Conservation (phyloP, 1,139 yeast genomes). For the Scheffersomyces lignicola region DNA sequence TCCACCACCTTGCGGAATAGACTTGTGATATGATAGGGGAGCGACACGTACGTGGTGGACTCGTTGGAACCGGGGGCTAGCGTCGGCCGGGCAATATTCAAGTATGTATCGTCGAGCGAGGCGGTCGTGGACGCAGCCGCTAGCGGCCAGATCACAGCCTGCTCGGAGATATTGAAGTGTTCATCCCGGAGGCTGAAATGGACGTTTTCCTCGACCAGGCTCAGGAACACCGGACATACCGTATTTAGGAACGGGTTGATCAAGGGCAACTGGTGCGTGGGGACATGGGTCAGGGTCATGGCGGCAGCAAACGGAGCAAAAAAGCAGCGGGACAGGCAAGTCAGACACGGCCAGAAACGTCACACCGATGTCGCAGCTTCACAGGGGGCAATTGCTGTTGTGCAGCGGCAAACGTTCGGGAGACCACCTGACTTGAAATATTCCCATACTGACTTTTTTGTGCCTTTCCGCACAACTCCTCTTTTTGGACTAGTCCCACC, state of each 20-base stretch:
- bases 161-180: slow-evolving; percentile 9
- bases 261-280: slow-evolving; percentile 20
- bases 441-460: too few relatives aligned
- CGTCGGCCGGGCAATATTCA: slow-evolving; percentile 43
- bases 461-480: too few relatives aligned
- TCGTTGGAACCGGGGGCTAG: slow-evolving; percentile 24
- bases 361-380: too few relatives aligned
- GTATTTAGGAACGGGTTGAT: slow-evolving; percentile 33
- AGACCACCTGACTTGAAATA: too few relatives aligned
- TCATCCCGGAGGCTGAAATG: slow-evolving; percentile 26
- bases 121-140: slow-evolving; percentile 19
- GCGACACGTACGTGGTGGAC: slow-evolving; percentile 43
- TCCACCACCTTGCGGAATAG: slow-evolving; percentile 29
- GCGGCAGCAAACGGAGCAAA: neutral
- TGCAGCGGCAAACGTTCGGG: too few relatives aligned
- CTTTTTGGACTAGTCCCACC: too few relatives aligned
- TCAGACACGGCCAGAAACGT: too few relatives aligned
- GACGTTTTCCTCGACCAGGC: slow-evolving; percentile 33
- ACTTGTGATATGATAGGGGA: slow-evolving; percentile 41
- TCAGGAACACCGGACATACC: slow-evolving; percentile 40
- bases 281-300: slow-evolving; percentile 3
- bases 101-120: slow-evolving; percentile 26
- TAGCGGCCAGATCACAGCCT: slow-evolving; percentile 35
- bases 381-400: too few relatives aligned
- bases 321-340: too few relatives aligned